Evolutionary conservation across 208 protist species (phyloP), one percentile per base, ranked within the genome.

Genomic region (Crithidia thermophila): DNA sequence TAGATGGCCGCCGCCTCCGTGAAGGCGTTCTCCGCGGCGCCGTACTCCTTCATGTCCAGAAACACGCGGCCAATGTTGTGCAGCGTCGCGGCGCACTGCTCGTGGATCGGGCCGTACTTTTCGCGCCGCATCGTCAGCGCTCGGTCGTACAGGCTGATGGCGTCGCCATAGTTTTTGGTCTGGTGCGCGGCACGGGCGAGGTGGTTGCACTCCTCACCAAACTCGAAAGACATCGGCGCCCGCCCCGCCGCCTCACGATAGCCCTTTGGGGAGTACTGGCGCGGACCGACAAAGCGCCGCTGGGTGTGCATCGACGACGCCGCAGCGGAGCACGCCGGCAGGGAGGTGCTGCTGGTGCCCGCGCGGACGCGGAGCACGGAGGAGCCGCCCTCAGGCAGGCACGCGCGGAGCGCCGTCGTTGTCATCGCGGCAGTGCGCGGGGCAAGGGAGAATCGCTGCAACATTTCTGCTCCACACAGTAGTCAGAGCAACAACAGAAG

Each of bases 1-100:
- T 94, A 96, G 49, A 96, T 96, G 21, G 91, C 91, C 1, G 85
- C 85, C 10, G 88, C 88, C 73, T 96, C 87, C 9, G 91, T 96
- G 46, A 96, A 78, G 39, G 91, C 91, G 71, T 94, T 94, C 59
- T 96, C 91, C 6, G 88, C 91, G 16, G 91, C 87, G 14, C 86
- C 88, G 56, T 87, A 88, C 77, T 96, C 87, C 56, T 88, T 83
- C 88, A 96, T 94, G 63, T 96, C 91, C n/a, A 96, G 72, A 67
- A 96, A 96, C 11, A 91, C 84, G 18, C 91, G 87, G 18, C 91
- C 91, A 68, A 96, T 91, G 63, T 93, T 91, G 66, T 92, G 87
- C 45, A 96, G 75, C 28, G 88, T 94, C 0, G 83, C 88, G 25
- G 88, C 91, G 58, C 91, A 96, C 75, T 93, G 61, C 43, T 66